Percentiles rank a stretch among this genome's conserved stretches.
phyloP scores from a whole-genome alignment of 352 stramenopile species.

The Phytophthora fragariaefolia region DNA sequence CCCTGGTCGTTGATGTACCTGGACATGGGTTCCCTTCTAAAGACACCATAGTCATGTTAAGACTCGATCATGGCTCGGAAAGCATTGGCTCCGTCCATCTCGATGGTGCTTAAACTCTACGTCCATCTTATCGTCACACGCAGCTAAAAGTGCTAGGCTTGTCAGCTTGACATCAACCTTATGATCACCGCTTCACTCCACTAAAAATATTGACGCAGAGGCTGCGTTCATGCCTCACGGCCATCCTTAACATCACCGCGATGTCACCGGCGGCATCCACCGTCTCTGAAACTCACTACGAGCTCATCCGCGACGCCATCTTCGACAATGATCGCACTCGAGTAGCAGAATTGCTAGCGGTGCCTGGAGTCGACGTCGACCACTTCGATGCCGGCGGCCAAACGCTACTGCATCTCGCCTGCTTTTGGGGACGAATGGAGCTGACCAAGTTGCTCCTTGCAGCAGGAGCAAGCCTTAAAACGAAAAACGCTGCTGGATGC shows the following conservation, averaged over 20 bases:
- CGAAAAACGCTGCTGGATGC: constrained; percentile 74
- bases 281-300: constrained; percentile 60
- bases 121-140: background rate
- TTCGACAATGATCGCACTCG: constrained; percentile 68
- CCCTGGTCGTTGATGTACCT: constrained; percentile 1
- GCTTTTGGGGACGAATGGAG: constrained; percentile 77
- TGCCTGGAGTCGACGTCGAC: constrained; percentile 60
- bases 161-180: background rate
- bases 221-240: background rate
- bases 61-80: background rate
- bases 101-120: background rate
- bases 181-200: background rate
- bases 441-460: constrained; percentile 66
- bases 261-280: constrained; percentile 19
- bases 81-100: background rate
- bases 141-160: constrained; percentile 1
- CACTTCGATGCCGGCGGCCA: constrained; percentile 78
- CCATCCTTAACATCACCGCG: background rate
- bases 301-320: constrained; percentile 73
- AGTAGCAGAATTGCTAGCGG: constrained; percentile 49
- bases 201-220: constrained; percentile 26
- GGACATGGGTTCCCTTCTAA: background rate
- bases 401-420: constrained; percentile 75
- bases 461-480: constrained; percentile 69
- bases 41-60: background rate